A percentile compares a stretch with the other conserved stretches of the same genome.
phyloP scores from a whole-genome alignment of 2,329 filamentous ascomycete species.

The Ascochyta rabiei region DNA sequence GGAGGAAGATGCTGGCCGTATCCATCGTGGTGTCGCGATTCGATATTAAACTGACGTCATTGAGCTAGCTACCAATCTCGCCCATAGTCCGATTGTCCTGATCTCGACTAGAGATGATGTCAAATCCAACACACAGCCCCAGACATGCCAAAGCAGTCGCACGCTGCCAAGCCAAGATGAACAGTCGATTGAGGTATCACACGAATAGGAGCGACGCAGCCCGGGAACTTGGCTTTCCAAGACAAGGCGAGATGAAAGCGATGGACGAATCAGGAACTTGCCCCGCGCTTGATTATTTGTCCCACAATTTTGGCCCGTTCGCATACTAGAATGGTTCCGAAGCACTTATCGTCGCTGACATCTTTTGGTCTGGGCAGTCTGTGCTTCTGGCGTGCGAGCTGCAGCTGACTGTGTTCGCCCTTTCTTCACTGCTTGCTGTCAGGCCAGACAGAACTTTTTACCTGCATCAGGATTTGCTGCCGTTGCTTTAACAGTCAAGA shows the following conservation, averaged over 20 bases:
- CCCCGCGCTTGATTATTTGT: constrained; percentile 7
- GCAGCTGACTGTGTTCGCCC: neutral
- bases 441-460: neutral
- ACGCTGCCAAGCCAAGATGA: constrained; percentile 9
- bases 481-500: neutral
- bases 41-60: constrained; percentile 3
- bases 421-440: neutral
- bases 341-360: constrained; percentile 1
- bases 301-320: neutral
- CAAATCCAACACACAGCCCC: constrained; percentile 27
- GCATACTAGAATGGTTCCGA: constrained; percentile 1
- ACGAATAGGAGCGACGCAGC: constrained; percentile 2
- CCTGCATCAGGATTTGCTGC: neutral
- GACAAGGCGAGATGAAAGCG: neutral
- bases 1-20: too few species aligned
- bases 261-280: constrained; percentile 5
- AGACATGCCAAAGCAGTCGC: neutral
- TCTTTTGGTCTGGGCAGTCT: constrained; percentile 7
- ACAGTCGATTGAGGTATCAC: constrained; percentile 1
- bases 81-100: neutral
- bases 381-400: constrained; percentile 1
- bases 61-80: neutral
- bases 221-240: constrained; percentile 3
- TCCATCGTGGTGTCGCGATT: neutral
- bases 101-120: constrained; percentile 52